A percentile compares a stretch with the other conserved stretches of the same genome.
These are phyloP conservation scores for Botryotinia convoluta DNA, from an alignment of 2,329 filamentous ascomycete genomes.

Conservation along the genomic window DNA sequence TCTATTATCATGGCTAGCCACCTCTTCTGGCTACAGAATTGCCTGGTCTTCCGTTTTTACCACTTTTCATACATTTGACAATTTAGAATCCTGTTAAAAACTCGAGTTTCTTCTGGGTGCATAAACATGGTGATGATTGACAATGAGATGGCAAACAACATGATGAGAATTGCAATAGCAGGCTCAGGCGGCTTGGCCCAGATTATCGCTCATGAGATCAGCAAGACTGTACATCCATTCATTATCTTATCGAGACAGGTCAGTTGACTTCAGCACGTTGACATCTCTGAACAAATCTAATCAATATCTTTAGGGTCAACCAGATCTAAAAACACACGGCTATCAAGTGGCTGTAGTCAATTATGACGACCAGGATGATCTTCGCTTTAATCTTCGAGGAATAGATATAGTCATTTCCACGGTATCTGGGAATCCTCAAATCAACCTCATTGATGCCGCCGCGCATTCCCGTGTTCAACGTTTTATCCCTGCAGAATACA, in stretches of 20 bases:
- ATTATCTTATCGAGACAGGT: constrained; percentile 68
- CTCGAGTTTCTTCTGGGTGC: neutral
- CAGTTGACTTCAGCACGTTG: constrained; percentile 34
- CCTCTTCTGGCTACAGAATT: constrained; percentile 3
- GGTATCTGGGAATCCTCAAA: constrained; percentile 62
- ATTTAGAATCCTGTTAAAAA: neutral
- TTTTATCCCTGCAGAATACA: constrained; percentile 75
- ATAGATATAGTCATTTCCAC: constrained; percentile 75
- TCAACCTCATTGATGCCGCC: constrained; percentile 71
- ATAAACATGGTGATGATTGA: neutral
- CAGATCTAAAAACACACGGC: constrained; percentile 40
- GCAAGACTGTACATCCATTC: constrained; percentile 63
- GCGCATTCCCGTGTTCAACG: constrained; percentile 60
- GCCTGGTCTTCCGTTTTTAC: neutral
- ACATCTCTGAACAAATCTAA: neutral
- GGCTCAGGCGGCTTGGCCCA: constrained; percentile 59
- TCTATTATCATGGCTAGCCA: neutral
- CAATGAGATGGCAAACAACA: constrained; percentile 24
- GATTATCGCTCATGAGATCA: constrained; percentile 57
- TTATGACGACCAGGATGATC: constrained; percentile 56
- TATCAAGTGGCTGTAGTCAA: constrained; percentile 69
- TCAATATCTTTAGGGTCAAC: constrained; percentile 37
- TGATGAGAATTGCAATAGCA: constrained; percentile 60
- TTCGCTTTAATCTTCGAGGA: constrained; percentile 66
- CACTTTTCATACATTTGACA: neutral